Percentiles rank a stretch among this genome's conserved stretches.
Evolutionary conservation across 164 flowering plant genomes (phyloP).

Genomic region (Chimonanthus salicifolius): DNA sequence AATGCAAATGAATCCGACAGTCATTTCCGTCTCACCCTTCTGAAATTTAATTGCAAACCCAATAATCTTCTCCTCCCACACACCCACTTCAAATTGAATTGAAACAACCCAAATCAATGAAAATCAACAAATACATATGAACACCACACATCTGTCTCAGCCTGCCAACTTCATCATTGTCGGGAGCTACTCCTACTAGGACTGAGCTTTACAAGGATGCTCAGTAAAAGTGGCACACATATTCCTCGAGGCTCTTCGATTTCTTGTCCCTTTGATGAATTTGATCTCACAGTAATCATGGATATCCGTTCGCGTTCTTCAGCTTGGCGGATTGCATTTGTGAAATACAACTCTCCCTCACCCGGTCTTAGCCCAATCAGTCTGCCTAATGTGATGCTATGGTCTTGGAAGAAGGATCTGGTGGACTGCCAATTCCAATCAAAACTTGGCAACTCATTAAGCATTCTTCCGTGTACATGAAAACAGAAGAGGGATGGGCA

Average conservation of each 20-base stretch:
- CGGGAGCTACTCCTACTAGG: slow-evolving; percentile 28
- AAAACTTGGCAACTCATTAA: not conserved
- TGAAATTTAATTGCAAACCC: too few species aligned
- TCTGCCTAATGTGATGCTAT: slow-evolving; percentile 52
- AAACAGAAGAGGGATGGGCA: not conserved
- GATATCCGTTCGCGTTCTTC: slow-evolving; percentile 6
- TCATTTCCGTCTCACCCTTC: too few species aligned
- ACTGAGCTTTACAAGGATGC: slow-evolving; percentile 31
- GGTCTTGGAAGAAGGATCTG: slow-evolving; percentile 67
- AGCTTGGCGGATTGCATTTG: slow-evolving; percentile 10
- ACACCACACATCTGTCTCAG: not conserved
- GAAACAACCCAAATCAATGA: too few species aligned
- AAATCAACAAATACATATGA: not conserved
- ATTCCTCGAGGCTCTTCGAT: slow-evolving; percentile 26
- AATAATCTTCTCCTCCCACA: too few species aligned
- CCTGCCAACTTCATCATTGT: slow-evolving; percentile 1
- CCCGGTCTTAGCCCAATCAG: slow-evolving; percentile 51
- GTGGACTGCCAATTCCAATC: slow-evolving; percentile 41
- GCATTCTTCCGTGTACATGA: not conserved
- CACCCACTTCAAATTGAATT: too few species aligned
- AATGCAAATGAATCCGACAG: too few species aligned
- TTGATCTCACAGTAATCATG: not conserved
- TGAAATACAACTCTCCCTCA: slow-evolving; percentile 30
- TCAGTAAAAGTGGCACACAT: slow-evolving; percentile 44
- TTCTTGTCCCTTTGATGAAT: slow-evolving; percentile 2